Evolutionary conservation across 1,284 basidiomycete species (phyloP), one percentile per base, ranked within the genome.

Genomic region (Trichosporon coremiiforme): DNA sequence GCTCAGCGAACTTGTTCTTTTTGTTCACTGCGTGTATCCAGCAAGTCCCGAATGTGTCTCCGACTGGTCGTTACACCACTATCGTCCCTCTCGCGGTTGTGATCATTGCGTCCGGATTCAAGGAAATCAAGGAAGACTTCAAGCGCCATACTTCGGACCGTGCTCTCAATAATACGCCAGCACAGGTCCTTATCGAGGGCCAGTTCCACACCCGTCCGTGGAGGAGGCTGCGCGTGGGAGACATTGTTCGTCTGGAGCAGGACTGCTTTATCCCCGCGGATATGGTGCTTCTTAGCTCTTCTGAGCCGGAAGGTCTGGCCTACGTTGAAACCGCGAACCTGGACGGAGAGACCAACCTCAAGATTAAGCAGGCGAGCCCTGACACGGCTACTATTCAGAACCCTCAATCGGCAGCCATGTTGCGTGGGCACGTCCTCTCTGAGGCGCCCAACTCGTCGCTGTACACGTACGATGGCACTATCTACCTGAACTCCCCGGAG

Each of bases 1-100:
- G 97, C 88, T 98, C 98, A 80, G 97, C 97, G 76, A 99, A 99
- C 83, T 73, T 99, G 72, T 99, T 99, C 87, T 99, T 99, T 88
- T 86, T 99, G 71, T 99, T 99, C 86, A 99, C 96, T 45, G 95
- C 95, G 31, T 92, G 90, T 83, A 98, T 99, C 68, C 96, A 99
- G 82, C 97, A 99, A 85, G 95, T 99, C 75, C 97, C 97, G 10
- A 92, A 90, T 75, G 97, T 99, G 5, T 99, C 96, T 2, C 97
- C 97, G 9, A 99, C 96, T 2, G 96, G 98, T 77, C 86, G 86
- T 67, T 99, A 92, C 83, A 99, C 97, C 1, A 99, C 97, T 20
- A 97, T 99, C 78, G 93, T 87, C 0, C 97, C 97, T 5, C 88
- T 99, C 25, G 90, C 87, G 1, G 87, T 94, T 63, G 97, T 99